Evolutionary conservation across 805 yeast species (phyloP).

Genomic region (Starmerella sirachaensis): DNA sequence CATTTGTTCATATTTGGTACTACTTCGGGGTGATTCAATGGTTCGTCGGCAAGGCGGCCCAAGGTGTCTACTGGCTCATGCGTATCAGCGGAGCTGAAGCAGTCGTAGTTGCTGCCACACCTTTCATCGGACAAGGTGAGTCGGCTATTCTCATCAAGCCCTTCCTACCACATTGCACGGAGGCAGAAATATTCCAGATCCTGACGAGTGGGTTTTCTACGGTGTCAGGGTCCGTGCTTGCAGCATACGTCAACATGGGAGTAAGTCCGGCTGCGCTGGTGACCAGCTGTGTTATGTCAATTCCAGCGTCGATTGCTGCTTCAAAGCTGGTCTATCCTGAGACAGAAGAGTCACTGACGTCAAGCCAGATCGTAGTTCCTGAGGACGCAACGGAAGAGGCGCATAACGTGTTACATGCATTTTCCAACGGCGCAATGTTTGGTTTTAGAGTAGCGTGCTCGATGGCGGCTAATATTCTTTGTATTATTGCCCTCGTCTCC

Average conservation of each 20-base stretch:
- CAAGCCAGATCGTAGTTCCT: constrained; percentile 39
- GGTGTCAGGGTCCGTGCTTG: constrained; percentile 52
- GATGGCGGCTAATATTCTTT: constrained; percentile 45
- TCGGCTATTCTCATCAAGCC: constrained; percentile 50
- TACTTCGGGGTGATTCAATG: constrained; percentile 51
- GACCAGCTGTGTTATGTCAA: constrained; percentile 58
- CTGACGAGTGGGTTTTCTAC: constrained; percentile 55
- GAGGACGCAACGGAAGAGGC: constrained; percentile 35
- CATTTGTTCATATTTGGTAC: constrained; percentile 48
- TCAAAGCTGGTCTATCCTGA: constrained; percentile 51
- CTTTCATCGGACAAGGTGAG: constrained; percentile 57
- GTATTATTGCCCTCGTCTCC: constrained; percentile 50
- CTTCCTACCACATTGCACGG: constrained; percentile 45
- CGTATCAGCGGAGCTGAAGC: constrained; percentile 53
- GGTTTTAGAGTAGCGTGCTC: constrained; percentile 47
- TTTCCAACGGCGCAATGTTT: constrained; percentile 45
- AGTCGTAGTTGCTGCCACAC: constrained; percentile 54
- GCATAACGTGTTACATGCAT: constrained; percentile 45
- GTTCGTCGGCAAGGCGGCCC: constrained; percentile 45
- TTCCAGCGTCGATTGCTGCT: constrained; percentile 51
- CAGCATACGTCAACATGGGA: constrained; percentile 51
- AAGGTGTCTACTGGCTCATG: constrained; percentile 49
- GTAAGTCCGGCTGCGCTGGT: constrained; percentile 50
- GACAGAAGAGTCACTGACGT: constrained; percentile 42
- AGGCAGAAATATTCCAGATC: constrained; percentile 50